Conservation (phyloP, 306 rosid species). For the Inga laurina region DNA sequence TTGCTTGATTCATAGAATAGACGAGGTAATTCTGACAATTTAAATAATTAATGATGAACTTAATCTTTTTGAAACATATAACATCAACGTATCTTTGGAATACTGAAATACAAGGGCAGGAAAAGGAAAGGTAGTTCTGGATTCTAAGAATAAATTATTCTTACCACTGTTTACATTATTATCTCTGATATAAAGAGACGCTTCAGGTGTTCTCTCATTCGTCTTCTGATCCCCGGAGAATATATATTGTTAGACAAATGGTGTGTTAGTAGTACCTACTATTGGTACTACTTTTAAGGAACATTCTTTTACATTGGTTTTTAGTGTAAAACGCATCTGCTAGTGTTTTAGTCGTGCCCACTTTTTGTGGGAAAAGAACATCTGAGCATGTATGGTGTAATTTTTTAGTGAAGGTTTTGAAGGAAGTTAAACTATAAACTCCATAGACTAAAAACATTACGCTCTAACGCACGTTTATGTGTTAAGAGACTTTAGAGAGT, state of each 20-base stretch:
- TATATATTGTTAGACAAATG: not conserved
- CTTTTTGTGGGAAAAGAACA: not conserved
- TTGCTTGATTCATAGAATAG: not conserved
- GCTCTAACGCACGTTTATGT: no score
- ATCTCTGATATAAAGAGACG: not conserved
- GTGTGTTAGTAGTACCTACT: not conserved
- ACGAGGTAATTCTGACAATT: slow-evolving; percentile 10
- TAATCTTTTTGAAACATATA: slow-evolving; percentile 26
- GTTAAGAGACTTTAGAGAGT: no score
- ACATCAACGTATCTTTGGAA: slow-evolving; percentile 17
- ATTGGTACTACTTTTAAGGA: not conserved
- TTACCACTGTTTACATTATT: not conserved
- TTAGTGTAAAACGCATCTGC: not conserved
- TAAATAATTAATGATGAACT: slow-evolving; percentile 18
- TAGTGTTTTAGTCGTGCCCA: not conserved
- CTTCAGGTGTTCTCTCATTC: not conserved
- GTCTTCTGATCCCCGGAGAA: not conserved
- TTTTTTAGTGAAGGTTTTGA: not conserved
- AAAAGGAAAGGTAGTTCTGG: slow-evolving; percentile 6
- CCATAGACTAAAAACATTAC: not conserved
- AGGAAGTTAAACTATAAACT: not conserved
- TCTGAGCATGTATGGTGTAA: not conserved
- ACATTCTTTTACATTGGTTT: not conserved
- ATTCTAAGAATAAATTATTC: slow-evolving; percentile 4
- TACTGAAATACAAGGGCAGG: not conserved